Base-by-base conservation (phyloP, 345 rosid genomes). In the Euphorbia lathyris region DNA sequence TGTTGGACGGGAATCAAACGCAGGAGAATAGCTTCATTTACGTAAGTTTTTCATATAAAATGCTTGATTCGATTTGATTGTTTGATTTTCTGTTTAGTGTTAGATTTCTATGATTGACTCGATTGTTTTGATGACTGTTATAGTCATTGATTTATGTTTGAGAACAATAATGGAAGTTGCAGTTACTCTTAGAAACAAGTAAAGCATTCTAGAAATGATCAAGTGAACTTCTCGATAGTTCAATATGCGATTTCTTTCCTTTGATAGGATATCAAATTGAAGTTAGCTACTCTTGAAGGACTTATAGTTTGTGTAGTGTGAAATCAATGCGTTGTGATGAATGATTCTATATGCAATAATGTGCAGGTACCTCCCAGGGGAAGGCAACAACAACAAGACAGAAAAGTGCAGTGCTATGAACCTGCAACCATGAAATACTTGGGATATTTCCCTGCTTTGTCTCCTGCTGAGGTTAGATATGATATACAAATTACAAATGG, bases 401-500 rank as follows among this genome's bases (percentile, higher is more conserved):
- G 82, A 70, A 95, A 84, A 76, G 97, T 92, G 78, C 98, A 88
- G 70, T 95, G 99, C 78, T 95, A 95, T 60, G 99, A 95, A 77
- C 99, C 99, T 70, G 98, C 99, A 27, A 92, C 99, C 9, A 92
- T 90, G 99, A 95, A 86, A 69, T 95, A 95, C 83, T 79, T 95
- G 78, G 99, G 99, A 82, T 87, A 7, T 74, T 85, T 82, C 62
- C 97, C 92, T 2, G 97, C 97, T 50, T 77, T 92, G 67, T 85
- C 90, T 0, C 73, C 85, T 53, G 52, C 56, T 22, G 99, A 92
- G 97, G 99, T 95, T 79, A 73, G 87, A 69, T 68, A 58, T 42
- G 48, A 42, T 65, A 36, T 43, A 5, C 22, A 20, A 25, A 30
- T 34, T 34, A 34, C 38, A 34, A 34, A 40, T 5, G 43, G 5